Percentiles rank a stretch among this genome's conserved stretches.
These are phyloP conservation scores for Flaveria trinervia DNA, from an alignment of 129 eudicot genomes.

Conservation along the genomic window DNA sequence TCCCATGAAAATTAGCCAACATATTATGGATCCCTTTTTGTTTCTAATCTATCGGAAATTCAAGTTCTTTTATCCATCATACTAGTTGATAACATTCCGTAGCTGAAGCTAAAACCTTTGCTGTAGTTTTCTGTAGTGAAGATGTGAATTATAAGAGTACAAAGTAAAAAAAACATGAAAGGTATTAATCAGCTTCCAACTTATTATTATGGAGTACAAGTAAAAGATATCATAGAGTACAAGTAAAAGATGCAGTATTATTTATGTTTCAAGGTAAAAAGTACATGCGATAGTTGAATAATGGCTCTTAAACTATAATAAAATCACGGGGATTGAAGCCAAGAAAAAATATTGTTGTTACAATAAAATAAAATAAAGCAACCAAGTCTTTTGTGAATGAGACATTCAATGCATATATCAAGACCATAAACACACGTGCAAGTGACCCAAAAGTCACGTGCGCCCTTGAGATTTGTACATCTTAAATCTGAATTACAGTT, in stretches of 20 bases:
- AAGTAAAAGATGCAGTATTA: background rate
- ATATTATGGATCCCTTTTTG: too few species aligned
- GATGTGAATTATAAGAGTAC: background rate
- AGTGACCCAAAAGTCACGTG: constrained; percentile 37
- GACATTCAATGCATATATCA: constrained; percentile 39
- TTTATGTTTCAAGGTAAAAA: constrained; percentile 5
- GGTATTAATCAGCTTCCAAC: background rate
- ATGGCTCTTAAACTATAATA: background rate
- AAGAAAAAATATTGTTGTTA: constrained; percentile 11
- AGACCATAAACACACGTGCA: constrained; percentile 47
- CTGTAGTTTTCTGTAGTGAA: background rate
- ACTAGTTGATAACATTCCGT: too few species aligned
- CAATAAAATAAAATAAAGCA: constrained; percentile 21
- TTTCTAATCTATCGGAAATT: too few species aligned
- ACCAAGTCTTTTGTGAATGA: constrained; percentile 28
- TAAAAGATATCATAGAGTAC: background rate
- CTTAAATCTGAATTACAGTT: constrained; percentile 33
- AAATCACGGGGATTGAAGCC: constrained; percentile 38
- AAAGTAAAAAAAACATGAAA: background rate
- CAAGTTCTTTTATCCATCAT: too few species aligned
- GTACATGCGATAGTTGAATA: constrained; percentile 12
- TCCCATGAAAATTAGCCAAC: too few species aligned
- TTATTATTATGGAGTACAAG: too few species aligned
- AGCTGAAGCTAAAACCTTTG: too few species aligned
- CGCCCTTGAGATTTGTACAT: constrained; percentile 42